These are phyloP conservation scores for Colletotrichum lini DNA, from an alignment of 2,329 filamentous ascomycete genomes.

Conservation along the genomic window DNA sequence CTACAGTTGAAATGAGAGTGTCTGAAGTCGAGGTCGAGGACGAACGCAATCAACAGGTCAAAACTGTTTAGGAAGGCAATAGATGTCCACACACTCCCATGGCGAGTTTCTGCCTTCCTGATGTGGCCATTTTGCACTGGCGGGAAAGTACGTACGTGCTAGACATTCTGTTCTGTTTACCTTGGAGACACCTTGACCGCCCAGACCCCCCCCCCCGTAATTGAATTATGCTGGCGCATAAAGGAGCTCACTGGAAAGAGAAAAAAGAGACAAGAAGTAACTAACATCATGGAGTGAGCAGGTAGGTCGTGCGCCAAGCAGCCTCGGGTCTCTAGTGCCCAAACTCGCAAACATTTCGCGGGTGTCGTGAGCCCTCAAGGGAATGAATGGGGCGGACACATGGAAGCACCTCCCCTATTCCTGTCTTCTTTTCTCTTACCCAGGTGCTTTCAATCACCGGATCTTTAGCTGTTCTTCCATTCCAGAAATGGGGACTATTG, in stretches of 20 bases:
- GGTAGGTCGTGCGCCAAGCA: too few relatives aligned
- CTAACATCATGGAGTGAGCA: too few relatives aligned
- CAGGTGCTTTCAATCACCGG: too few relatives aligned
- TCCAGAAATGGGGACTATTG: background rate
- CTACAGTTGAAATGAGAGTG: too few relatives aligned
- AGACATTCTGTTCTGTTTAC: background rate
- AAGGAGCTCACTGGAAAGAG: background rate
- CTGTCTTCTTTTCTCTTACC: background rate
- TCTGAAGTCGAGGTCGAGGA: background rate
- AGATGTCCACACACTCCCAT: too few relatives aligned
- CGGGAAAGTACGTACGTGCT: background rate
- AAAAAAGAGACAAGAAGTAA: background rate
- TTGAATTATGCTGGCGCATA: too few relatives aligned
- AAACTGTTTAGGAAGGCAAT: background rate
- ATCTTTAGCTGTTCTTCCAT: background rate
- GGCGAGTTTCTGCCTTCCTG: background rate
- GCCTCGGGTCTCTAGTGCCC: too few relatives aligned
- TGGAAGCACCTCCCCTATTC: background rate
- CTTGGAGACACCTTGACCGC: too few relatives aligned
- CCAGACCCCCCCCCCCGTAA: too few relatives aligned
- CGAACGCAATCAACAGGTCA: too few relatives aligned
- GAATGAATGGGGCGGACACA: background rate
- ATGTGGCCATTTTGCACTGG: too few relatives aligned
- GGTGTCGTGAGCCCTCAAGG: background rate
- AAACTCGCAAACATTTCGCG: background rate